Evolutionary conservation across 2,329 filamentous ascomycete species (phyloP).

Genomic region (Trichoderma sp.): DNA sequence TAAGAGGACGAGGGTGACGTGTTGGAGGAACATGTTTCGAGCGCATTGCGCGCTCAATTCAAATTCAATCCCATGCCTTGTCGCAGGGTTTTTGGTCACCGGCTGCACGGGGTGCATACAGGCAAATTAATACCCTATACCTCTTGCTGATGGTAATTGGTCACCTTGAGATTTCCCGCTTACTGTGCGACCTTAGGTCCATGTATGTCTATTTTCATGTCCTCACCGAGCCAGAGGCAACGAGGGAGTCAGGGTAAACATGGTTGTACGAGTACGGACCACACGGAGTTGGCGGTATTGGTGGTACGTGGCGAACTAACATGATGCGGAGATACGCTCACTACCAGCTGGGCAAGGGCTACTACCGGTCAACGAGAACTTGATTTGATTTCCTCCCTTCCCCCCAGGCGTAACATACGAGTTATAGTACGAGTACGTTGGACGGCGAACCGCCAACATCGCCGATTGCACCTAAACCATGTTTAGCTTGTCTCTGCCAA

Average conservation of each 20-base stretch:
- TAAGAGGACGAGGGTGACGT: background rate
- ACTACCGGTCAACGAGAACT: background rate
- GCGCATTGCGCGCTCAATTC: slow-evolving; percentile 4
- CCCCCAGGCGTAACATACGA: background rate
- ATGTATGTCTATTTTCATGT: background rate
- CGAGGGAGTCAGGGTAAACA: background rate
- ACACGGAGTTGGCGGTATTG: background rate
- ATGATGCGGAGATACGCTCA: background rate
- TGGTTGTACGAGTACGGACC: background rate
- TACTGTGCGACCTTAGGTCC: background rate
- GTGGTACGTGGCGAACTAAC: background rate
- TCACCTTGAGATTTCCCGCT: background rate
- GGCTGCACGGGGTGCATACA: slow-evolving; percentile 5
- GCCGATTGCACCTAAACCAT: background rate
- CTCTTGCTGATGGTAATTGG: background rate
- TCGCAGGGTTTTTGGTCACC: background rate
- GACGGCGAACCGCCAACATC: background rate
- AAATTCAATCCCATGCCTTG: background rate
- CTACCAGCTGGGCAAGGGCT: background rate
- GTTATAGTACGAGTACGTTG: background rate
- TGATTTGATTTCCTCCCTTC: background rate
- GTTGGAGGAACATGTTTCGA: background rate
- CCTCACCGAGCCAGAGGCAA: slow-evolving; percentile 7
- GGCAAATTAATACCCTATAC: background rate
- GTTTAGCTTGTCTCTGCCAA: background rate